These are phyloP conservation scores for Musa acuminata DNA, from an alignment of 176 grass and related monocot genomes.

Conservation along the genomic window DNA sequence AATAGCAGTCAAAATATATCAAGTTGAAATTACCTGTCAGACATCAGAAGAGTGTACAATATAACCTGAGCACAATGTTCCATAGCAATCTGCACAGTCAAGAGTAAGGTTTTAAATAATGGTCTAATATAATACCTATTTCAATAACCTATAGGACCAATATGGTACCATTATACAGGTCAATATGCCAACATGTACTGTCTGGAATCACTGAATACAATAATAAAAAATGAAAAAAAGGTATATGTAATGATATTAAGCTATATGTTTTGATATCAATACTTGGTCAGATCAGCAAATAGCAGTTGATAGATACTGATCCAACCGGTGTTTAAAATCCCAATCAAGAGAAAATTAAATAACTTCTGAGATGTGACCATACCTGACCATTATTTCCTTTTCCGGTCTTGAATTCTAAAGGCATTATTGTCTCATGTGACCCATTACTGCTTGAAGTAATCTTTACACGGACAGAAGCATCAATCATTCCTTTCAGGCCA, in stretches of 20 bases:
- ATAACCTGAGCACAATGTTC: constrained; percentile 91
- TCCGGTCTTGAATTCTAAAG: constrained; percentile 94
- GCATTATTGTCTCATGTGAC: constrained; percentile 62
- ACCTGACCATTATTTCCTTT: constrained; percentile 89
- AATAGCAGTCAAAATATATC: constrained; percentile 2
- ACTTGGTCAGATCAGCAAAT: too few species aligned
- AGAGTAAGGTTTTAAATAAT: background rate
- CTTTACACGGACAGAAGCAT: constrained; percentile 68
- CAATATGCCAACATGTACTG: too few species aligned
- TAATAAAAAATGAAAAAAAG: too few species aligned
- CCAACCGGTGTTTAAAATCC: too few species aligned
- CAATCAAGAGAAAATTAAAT: background rate
- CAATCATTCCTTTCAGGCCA: constrained; percentile 82
- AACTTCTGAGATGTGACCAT: constrained; percentile 11
- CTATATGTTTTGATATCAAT: too few species aligned
- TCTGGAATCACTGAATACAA: too few species aligned
- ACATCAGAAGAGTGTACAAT: constrained; percentile 87
- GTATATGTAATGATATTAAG: too few species aligned
- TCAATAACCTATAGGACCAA: too few species aligned
- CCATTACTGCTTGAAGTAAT: constrained; percentile 38
- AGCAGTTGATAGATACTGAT: too few species aligned
- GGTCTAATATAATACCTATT: background rate
- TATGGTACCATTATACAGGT: too few species aligned
- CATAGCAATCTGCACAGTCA: constrained; percentile 43
- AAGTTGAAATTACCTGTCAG: constrained; percentile 55